Conservation (phyloP, 768 basidiomycete genomes). For the Dacryopinax primogenitus region DNA sequence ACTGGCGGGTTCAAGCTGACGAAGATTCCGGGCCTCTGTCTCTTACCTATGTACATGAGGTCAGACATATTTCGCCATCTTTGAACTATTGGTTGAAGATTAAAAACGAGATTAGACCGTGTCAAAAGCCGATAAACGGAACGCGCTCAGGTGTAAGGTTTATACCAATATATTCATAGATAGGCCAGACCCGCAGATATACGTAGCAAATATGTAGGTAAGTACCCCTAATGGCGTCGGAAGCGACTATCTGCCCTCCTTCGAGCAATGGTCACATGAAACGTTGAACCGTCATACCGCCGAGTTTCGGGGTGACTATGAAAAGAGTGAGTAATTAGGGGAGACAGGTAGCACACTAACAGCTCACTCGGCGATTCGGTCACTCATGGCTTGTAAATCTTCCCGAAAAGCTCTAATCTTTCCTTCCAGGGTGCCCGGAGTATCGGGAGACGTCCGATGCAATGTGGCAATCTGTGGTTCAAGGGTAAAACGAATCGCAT, state of each 20-base stretch:
- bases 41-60: no score
- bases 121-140: no score
- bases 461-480: constrained; percentile 2
- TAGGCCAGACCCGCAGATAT: background rate
- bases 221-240: background rate
- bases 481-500: background rate
- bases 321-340: background rate
- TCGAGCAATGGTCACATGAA: background rate
- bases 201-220: background rate
- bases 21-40: no score
- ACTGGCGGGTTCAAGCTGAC: no score
- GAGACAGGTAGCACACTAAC: background rate
- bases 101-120: no score
- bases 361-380: background rate
- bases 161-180: background rate
- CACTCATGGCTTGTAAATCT: constrained; percentile 3
- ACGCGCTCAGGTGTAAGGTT: no score
- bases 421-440: background rate
- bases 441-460: background rate
- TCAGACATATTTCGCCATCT: no score
- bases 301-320: background rate
- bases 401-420: background rate
- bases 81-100: no score
- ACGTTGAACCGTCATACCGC: background rate
- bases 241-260: background rate